Percentiles rank a stretch among this genome's conserved stretches.
Evolutionary conservation across 768 basidiomycete species (phyloP).

Genomic region (Mycena floridula): DNA sequence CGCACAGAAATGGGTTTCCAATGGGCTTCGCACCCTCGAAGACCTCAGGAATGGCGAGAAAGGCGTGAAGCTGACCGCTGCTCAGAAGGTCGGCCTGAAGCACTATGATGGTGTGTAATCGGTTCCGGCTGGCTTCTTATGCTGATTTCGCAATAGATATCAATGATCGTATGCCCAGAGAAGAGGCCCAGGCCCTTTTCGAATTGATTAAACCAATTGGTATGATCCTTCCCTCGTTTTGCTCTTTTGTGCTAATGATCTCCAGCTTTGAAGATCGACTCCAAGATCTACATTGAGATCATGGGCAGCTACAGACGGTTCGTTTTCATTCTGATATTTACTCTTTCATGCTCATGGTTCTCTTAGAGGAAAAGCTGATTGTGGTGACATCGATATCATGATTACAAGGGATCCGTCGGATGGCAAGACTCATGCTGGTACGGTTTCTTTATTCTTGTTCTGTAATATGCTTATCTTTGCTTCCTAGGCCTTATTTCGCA

Average conservation of each 20-base stretch:
- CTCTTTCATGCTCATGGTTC: slow-evolving; percentile 1
- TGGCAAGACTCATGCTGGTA: slow-evolving; percentile 70
- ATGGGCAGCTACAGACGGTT: slow-evolving; percentile 88
- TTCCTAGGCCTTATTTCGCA: slow-evolving; percentile 52
- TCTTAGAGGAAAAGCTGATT: slow-evolving; percentile 67
- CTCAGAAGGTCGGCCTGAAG: slow-evolving; percentile 61
- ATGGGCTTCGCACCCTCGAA: slow-evolving; percentile 72
- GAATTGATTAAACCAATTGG: slow-evolving; percentile 68
- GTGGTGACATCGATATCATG: slow-evolving; percentile 90
- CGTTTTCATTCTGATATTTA: neutral
- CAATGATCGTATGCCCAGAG: slow-evolving; percentile 77
- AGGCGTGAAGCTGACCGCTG: slow-evolving; percentile 52
- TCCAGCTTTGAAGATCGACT: slow-evolving; percentile 65
- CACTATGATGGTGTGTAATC: slow-evolving; percentile 56
- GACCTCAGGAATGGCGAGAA: slow-evolving; percentile 59
- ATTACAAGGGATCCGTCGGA: slow-evolving; percentile 73
- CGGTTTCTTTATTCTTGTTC: slow-evolving; percentile 5
- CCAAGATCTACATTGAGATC: slow-evolving; percentile 68
- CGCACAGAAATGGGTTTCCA: slow-evolving; percentile 68
- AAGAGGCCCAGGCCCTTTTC: slow-evolving; percentile 71
- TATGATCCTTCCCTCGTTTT: slow-evolving; percentile 19
- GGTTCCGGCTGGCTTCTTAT: neutral
- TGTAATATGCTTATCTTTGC: slow-evolving; percentile 1
- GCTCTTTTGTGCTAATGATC: too few species aligned
- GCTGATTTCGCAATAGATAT: slow-evolving; percentile 48